Conservation (phyloP, 495 filamentous ascomycete species). For the Jackrogersella minutella region DNA sequence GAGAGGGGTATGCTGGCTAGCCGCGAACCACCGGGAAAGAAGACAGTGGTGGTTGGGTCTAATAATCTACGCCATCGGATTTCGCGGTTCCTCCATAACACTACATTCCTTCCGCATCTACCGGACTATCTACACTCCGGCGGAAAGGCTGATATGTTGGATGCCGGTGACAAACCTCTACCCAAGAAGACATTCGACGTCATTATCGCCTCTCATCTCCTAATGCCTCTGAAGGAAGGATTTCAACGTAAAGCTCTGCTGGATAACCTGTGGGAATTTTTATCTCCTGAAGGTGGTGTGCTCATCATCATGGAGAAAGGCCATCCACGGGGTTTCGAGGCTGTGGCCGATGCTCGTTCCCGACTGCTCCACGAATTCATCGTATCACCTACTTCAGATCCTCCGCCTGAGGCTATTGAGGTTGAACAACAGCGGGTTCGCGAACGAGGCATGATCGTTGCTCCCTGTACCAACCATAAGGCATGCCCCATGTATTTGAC, state of each 20-base stretch:
- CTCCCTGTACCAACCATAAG: slow-evolving; percentile 91
- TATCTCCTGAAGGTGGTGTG: slow-evolving; percentile 85
- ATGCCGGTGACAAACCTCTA: slow-evolving; percentile 49
- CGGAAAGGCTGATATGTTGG: slow-evolving; percentile 50
- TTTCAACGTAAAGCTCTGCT: slow-evolving; percentile 77
- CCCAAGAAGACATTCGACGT: slow-evolving; percentile 85
- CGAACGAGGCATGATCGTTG: slow-evolving; percentile 89
- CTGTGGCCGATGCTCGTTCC: slow-evolving; percentile 81
- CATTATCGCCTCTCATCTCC: slow-evolving; percentile 84
- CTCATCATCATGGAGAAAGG: slow-evolving; percentile 92
- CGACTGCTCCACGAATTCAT: slow-evolving; percentile 80
- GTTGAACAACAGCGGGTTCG: slow-evolving; percentile 43
- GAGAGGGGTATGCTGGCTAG: slow-evolving; percentile 55
- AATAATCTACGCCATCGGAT: slow-evolving; percentile 73
- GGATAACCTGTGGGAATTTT: slow-evolving; percentile 86
- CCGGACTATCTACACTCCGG: slow-evolving; percentile 83
- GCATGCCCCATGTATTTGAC: slow-evolving; percentile 87
- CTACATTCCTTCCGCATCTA: slow-evolving; percentile 88
- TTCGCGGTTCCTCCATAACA: slow-evolving; percentile 81
- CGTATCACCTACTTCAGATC: slow-evolving; percentile 64
- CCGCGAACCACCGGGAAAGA: slow-evolving; percentile 54
- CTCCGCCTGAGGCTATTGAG: slow-evolving; percentile 44
- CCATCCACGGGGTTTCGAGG: slow-evolving; percentile 88
- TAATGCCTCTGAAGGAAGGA: slow-evolving; percentile 75
- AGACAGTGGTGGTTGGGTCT: slow-evolving; percentile 60